Percentiles rank a stretch among this genome's conserved stretches.
Conservation (phyloP, 2,329 filamentous ascomycete species). For the Colletotrichum orbiculare region DNA sequence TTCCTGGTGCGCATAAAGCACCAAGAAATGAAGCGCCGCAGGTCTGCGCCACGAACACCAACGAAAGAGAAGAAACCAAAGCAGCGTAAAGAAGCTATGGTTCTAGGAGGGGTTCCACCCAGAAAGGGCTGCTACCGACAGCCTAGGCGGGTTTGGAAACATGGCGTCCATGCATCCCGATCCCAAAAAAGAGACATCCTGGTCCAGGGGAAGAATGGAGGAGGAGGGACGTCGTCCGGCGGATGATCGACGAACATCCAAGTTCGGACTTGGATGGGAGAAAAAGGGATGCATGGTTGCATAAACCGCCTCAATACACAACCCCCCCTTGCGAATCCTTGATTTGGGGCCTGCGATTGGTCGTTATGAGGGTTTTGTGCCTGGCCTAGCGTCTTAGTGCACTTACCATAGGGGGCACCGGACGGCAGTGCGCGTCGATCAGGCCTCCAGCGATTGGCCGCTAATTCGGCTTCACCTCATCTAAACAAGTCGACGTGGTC, state of each 20-base stretch:
- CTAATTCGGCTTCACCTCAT: too few species aligned
- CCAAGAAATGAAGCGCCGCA: slow-evolving; percentile 14
- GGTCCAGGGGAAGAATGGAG: neutral
- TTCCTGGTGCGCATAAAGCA: neutral
- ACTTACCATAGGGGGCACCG: neutral
- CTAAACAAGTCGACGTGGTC: too few species aligned
- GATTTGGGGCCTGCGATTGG: neutral
- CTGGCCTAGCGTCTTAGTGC: neutral
- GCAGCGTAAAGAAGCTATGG: neutral
- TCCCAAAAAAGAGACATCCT: neutral
- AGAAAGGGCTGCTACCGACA: too few species aligned
- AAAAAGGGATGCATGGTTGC: slow-evolving; percentile 30
- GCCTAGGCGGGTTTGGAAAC: too few species aligned
- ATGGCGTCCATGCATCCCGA: neutral
- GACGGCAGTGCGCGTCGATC: slow-evolving; percentile 31
- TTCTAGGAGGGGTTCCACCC: too few species aligned
- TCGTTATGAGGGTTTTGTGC: neutral
- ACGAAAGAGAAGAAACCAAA: neutral
- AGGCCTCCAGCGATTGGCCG: neutral
- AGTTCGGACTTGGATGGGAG: neutral
- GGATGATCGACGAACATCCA: slow-evolving; percentile 9
- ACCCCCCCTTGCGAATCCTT: neutral
- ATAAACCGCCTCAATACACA: slow-evolving; percentile 23
- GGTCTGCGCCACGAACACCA: slow-evolving; percentile 12
- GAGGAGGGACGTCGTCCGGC: neutral